Evolutionary conservation across 192 early-diverging fungal species (phyloP).

Genomic region (Umbelopsis sp.): DNA sequence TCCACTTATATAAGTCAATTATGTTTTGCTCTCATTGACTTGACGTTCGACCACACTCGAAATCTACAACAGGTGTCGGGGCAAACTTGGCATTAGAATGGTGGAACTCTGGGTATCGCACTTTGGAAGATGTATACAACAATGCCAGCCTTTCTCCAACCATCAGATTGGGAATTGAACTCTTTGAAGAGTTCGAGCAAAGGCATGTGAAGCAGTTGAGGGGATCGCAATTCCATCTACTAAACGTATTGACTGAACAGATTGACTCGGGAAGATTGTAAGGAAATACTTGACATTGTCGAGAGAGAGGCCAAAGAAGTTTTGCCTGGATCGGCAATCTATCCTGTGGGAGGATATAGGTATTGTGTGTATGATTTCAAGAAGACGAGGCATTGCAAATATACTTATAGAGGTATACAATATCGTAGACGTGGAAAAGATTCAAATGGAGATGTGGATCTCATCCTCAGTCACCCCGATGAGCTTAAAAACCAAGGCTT

Average conservation of each 20-base stretch:
- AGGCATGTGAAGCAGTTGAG: not conserved
- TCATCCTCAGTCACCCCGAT: conserved; percentile 32
- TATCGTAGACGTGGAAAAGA: conserved; percentile 33
- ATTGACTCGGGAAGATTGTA: conserved; percentile 33
- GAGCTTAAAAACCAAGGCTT: conserved; percentile 11
- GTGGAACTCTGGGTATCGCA: conserved; percentile 35
- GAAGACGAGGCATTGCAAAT: not conserved
- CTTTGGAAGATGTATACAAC: conserved; percentile 29
- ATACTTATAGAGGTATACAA: not conserved
- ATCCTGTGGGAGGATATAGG: conserved; percentile 39
- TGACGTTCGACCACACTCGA: not conserved
- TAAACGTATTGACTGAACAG: not conserved
- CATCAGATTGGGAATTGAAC: conserved; percentile 29
- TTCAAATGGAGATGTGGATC: conserved; percentile 39
- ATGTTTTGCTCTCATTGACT: too few relatives aligned
- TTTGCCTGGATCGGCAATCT: conserved; percentile 15
- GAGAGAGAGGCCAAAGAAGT: conserved; percentile 25
- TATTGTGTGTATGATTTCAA: not conserved
- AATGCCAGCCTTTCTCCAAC: conserved; percentile 23
- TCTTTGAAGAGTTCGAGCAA: conserved; percentile 34
- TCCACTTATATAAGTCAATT: too few relatives aligned
- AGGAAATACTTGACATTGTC: conserved; percentile 40
- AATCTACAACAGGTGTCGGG: conserved; percentile 24
- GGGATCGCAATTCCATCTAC: not conserved
- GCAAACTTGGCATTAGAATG: conserved; percentile 25